Percentiles rank a stretch among this genome's conserved stretches.
Conservation (phyloP, 768 basidiomycete species). For the Floccularia luteovirens region DNA sequence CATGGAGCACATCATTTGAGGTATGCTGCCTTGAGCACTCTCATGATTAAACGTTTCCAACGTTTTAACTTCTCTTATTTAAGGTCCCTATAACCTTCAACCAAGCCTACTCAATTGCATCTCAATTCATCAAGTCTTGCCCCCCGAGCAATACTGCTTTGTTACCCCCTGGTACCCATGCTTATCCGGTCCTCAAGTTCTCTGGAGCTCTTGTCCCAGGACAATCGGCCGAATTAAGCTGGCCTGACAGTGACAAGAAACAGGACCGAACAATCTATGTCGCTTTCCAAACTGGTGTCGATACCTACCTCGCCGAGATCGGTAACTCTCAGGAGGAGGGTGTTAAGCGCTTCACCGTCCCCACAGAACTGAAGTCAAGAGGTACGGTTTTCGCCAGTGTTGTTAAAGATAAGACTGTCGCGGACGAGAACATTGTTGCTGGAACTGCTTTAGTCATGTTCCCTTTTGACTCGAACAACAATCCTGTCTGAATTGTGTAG, state of each 20-base stretch:
- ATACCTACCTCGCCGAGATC: no score
- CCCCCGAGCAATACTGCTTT: constrained; percentile 46
- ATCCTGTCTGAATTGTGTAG: no score
- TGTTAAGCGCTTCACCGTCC: no score
- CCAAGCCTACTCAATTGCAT: constrained; percentile 26
- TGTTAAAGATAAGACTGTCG: no score
- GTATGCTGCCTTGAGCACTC: constrained; percentile 17
- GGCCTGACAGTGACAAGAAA: constrained; percentile 6
- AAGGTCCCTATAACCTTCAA: constrained; percentile 21
- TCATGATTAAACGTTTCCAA: background rate
- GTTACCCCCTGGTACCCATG: constrained; percentile 36
- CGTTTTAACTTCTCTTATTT: background rate
- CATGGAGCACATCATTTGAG: constrained; percentile 58
- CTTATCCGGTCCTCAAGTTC: constrained; percentile 42
- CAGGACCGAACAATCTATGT: no score
- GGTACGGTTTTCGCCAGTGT: no score
- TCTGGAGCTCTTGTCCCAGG: constrained; percentile 19
- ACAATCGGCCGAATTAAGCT: constrained; percentile 2
- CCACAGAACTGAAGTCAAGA: no score
- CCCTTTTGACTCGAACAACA: no score
- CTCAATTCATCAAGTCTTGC: constrained; percentile 44
- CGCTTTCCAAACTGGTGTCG: constrained; percentile 39
- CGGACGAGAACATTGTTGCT: no score
- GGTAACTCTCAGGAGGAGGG: no score
- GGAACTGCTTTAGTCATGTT: no score